Conservation (phyloP, 345 rosid genomes). For the Linum lewisii region DNA sequence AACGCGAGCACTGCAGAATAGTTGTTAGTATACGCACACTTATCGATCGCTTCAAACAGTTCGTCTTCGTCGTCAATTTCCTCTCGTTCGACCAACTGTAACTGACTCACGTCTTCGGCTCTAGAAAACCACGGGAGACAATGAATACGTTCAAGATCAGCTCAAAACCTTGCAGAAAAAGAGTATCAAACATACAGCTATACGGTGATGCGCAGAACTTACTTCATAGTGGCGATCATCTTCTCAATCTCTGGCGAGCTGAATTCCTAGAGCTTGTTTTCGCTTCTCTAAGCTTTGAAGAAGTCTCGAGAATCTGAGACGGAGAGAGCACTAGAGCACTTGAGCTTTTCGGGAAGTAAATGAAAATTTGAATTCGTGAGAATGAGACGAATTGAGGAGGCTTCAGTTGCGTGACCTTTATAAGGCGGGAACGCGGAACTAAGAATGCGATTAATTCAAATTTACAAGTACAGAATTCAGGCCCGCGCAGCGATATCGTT, state of each 20-base stretch:
- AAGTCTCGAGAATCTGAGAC: slow-evolving; percentile 12
- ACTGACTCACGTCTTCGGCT: slow-evolving; percentile 58
- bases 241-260: slow-evolving; percentile 14
- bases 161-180: background rate
- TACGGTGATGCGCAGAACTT: slow-evolving; percentile 15
- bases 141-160: slow-evolving; percentile 1
- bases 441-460: background rate
- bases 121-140: slow-evolving; percentile 20
- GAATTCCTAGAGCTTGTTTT: slow-evolving; percentile 1
- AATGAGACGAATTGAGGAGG: background rate
- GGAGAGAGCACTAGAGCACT: slow-evolving; percentile 10
- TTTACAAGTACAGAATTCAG: too few species aligned
- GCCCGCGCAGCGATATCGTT: too few species aligned
- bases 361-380: background rate
- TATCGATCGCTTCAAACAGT: slow-evolving; percentile 68
- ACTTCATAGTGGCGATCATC: slow-evolving; percentile 76
- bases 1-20: background rate
- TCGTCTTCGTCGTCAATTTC: slow-evolving; percentile 62
- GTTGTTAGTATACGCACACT: slow-evolving; percentile 24
- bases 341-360: background rate
- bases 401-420: slow-evolving; percentile 7
- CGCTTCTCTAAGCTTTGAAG: background rate
- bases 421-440: slow-evolving; percentile 35
- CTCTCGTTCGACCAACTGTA: slow-evolving; percentile 67
- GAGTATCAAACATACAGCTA: background rate